Evolutionary conservation across 371 early-diverging fungal species (phyloP).

Genomic region (Entomophthora muscae): DNA sequence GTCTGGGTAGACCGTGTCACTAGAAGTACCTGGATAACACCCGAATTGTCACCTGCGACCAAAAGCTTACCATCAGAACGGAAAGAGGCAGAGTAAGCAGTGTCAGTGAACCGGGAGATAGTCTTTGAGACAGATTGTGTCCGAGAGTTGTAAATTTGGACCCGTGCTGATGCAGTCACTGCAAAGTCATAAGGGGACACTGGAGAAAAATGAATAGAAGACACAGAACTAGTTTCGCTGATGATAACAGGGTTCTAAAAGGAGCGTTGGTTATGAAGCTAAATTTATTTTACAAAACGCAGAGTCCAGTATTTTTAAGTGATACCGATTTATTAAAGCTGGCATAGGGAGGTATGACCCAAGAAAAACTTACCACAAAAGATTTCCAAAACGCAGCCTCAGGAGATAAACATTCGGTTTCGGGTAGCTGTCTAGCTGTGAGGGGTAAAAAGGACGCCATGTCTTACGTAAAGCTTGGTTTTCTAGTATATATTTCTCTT

Average conservation of each 20-base stretch:
- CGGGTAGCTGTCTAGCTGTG: neutral
- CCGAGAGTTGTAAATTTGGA: slow-evolving; percentile 74
- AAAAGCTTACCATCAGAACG: slow-evolving; percentile 78
- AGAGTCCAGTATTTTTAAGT: neutral
- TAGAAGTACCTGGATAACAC: slow-evolving; percentile 44
- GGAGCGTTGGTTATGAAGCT: neutral
- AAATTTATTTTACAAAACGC: neutral
- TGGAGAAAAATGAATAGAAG: slow-evolving; percentile 68
- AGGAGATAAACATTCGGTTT: neutral
- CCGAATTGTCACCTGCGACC: slow-evolving; percentile 83
- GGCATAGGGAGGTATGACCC: neutral
- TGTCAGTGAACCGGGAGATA: slow-evolving; percentile 77
- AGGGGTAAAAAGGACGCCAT: neutral
- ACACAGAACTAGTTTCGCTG: slow-evolving; percentile 74
- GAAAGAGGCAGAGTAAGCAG: slow-evolving; percentile 61
- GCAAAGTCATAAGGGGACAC: slow-evolving; percentile 74
- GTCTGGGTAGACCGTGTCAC: slow-evolving; percentile 5
- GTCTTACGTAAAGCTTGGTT: no score
- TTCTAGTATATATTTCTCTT: no score
- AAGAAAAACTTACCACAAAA: neutral
- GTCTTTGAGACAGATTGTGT: slow-evolving; percentile 65
- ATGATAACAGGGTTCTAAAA: slow-evolving; percentile 50
- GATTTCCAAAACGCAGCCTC: slow-evolving; percentile 1
- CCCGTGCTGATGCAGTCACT: slow-evolving; percentile 71
- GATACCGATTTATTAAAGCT: neutral